Conservation (phyloP, 2,329 filamentous ascomycete species). For the Calonectria pseudoturangicola region DNA sequence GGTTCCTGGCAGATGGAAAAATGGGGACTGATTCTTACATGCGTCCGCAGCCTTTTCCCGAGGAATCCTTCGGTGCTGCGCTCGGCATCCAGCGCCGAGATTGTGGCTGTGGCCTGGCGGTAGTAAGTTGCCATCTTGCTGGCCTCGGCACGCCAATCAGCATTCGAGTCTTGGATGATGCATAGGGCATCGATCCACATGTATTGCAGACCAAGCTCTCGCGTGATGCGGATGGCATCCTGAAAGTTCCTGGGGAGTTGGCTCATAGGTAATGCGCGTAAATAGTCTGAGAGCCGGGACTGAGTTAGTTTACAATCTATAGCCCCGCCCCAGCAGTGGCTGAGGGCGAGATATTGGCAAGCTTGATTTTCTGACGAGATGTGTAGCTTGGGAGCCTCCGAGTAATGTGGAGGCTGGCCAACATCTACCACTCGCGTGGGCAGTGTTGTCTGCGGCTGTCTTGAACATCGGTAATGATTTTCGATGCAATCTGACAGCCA, state of each 20-base stretch:
- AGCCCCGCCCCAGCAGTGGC: not conserved
- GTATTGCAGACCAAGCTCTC: not conserved
- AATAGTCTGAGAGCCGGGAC: not conserved
- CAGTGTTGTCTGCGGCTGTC: not conserved
- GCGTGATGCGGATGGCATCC: not conserved
- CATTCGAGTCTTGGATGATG: slow-evolving; percentile 1
- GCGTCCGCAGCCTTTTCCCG: not conserved
- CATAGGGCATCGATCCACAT: slow-evolving; percentile 12
- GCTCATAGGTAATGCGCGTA: not conserved
- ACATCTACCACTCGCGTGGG: not conserved
- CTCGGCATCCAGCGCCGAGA: not conserved
- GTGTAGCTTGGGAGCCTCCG: not conserved
- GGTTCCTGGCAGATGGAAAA: slow-evolving; percentile 4
- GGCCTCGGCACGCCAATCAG: not conserved
- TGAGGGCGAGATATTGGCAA: not conserved
- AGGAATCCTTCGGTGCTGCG: not conserved
- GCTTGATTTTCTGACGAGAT: not conserved
- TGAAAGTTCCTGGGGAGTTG: not conserved
- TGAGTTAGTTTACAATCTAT: not conserved
- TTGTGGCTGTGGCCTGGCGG: not conserved
- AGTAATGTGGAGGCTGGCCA: not conserved
- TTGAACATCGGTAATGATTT: not conserved
- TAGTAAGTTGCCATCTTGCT: not conserved
- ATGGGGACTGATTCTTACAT: not conserved
- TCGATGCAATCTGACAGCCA: not conserved